Percentiles rank a stretch among this genome's conserved stretches.
Conservation (phyloP, 768 basidiomycete species). For the Pleurotus eryngii region DNA sequence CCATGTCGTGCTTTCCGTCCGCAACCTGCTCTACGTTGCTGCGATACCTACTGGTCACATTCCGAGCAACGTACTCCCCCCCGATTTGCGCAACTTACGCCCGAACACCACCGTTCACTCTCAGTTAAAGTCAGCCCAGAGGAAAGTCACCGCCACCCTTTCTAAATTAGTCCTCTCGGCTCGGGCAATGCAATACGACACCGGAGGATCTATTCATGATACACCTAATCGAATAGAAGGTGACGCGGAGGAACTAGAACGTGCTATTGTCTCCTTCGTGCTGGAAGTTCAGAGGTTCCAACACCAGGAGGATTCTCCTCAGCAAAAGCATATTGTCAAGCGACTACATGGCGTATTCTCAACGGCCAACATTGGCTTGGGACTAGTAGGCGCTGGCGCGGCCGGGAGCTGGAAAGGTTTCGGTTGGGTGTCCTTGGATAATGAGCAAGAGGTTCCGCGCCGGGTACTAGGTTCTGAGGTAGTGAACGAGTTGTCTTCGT, state of each 20-base stretch:
- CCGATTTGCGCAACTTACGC: conserved; percentile 42
- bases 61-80: conserved; percentile 50
- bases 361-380: conserved; percentile 63
- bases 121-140: conserved; percentile 73
- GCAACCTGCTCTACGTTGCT: conserved; percentile 71
- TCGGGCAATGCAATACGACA: conserved; percentile 85
- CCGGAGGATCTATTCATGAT: conserved; percentile 56
- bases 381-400: conserved; percentile 76
- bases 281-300: conserved; percentile 64
- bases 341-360: conserved; percentile 61
- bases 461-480: conserved; percentile 48
- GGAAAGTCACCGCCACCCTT: conserved; percentile 85
- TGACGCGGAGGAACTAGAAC: conserved; percentile 74
- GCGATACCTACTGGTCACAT: conserved; percentile 60
- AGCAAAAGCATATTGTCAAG: conserved; percentile 29
- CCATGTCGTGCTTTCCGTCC: conserved; percentile 65
- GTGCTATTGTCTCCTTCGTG: conserved; percentile 66
- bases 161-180: conserved; percentile 88
- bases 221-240: conserved; percentile 69
- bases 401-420: conserved; percentile 83
- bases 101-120: conserved; percentile 45
- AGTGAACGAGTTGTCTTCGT: conserved; percentile 48
- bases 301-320: conserved; percentile 27
- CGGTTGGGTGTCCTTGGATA: conserved; percentile 67
- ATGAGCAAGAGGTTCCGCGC: conserved; percentile 44